Evolutionary conservation across 495 filamentous ascomycete species (phyloP), one percentile per base, ranked within the genome.

Genomic region (Aspergillus carlsbadensis): DNA sequence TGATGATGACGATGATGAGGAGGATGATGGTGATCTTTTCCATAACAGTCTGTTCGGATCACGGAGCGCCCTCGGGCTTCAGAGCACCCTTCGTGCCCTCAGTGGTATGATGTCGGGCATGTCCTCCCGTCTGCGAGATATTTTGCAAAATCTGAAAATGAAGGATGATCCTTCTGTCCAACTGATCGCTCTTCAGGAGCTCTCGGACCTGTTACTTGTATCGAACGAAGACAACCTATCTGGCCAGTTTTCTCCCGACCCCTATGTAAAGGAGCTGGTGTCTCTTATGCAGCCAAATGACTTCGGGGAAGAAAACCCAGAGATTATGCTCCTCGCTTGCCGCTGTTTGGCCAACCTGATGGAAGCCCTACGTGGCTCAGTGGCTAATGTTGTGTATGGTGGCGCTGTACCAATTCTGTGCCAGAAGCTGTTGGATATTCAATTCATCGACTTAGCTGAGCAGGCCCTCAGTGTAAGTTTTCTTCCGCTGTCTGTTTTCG

Each of bases 251-350:
- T 90, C 89, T 6, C 91, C 93, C 1, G 95, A 99, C 72, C 81
- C 87, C 14, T 97, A 94, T 62, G 90, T 98, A 49, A 98, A 97
- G 73, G 95, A 99, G 67, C 79, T 99, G 55, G 91, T 98, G 24
- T 70, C 80, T 1, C 74, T 99, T 61, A 97, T 99, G 94, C 87
- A 95, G 60, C 91, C 93, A 0, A 87, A 85, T 66, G 88, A 93
- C 24, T 82, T 86, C 42, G 91, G 90, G 17, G 90, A 92, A 61
- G 91, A 95, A 68, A 96, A 96, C 65, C 88, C 92, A 4, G 93
- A 99, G 70, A 96, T 97, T 61, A 97, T 97, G 92, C 86, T 98
- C 2, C 81, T 97, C 56, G 95, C 95, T 5, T 98, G 95, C 69
- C 89, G 95, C 44, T 98, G 90, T 70, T 85, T 99, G 44, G 95